Conservation (phyloP, 1,284 basidiomycete species). For the Kalmanozyma brasiliensis region DNA sequence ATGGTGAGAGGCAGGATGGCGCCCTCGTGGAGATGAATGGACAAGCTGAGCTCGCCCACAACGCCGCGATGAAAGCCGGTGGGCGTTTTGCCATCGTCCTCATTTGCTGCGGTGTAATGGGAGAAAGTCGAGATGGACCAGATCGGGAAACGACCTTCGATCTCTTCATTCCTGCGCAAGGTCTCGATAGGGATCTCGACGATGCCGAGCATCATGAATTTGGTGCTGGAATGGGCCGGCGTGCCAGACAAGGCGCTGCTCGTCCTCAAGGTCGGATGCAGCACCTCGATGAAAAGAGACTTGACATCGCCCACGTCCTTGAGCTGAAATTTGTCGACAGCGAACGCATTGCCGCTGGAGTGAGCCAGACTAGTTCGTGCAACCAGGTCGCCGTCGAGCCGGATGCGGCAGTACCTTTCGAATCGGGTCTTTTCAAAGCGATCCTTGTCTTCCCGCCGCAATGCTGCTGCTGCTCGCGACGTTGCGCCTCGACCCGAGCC, state of each 20-base stretch:
- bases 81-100: slow-evolving; percentile 25
- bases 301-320: slow-evolving; percentile 41
- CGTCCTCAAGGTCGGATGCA: slow-evolving; percentile 38
- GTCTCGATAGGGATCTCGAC: slow-evolving; percentile 60
- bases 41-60: slow-evolving; percentile 55
- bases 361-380: slow-evolving; percentile 48
- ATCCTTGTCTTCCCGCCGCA: slow-evolving; percentile 35
- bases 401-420: slow-evolving; percentile 55
- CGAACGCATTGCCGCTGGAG: slow-evolving; percentile 19
- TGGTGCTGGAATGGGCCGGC: slow-evolving; percentile 19
- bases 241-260: slow-evolving; percentile 23
- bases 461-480: slow-evolving; percentile 9
- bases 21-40: slow-evolving; percentile 48
- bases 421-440: slow-evolving; percentile 33
- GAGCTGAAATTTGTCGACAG: slow-evolving; percentile 51
- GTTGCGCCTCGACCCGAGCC: slow-evolving; percentile 9
- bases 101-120: slow-evolving; percentile 3
- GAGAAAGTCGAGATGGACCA: slow-evolving; percentile 47
- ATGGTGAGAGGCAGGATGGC: slow-evolving; percentile 49
- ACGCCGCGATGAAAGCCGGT: slow-evolving; percentile 42
- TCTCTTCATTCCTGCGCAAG: slow-evolving; percentile 55
- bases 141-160: slow-evolving; percentile 60
- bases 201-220: slow-evolving; percentile 47
- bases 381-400: slow-evolving; percentile 49
- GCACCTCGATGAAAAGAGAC: slow-evolving; percentile 51